Evolutionary conservation across 2,329 filamentous ascomycete species (phyloP), one percentile per base, ranked within the genome.

Genomic region (Grosmannia serpens): DNA sequence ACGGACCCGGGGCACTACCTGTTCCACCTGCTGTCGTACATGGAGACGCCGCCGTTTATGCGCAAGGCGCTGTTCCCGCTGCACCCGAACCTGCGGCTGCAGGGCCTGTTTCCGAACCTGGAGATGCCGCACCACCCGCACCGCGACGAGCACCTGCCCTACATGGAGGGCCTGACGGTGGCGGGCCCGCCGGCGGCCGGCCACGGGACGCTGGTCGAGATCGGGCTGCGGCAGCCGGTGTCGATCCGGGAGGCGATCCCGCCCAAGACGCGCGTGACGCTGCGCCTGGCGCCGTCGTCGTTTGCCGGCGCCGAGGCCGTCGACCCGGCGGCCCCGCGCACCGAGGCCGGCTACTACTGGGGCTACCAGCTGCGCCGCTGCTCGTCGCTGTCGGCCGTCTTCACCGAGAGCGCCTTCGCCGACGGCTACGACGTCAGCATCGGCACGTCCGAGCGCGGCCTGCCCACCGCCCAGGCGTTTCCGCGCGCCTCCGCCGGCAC

Each of bases 71-170:
- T 95, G 4, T 92, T 95, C 65, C 85, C 86, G 1, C 75, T 91
- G 62, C 89, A 95, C 67, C 84, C 87, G 11, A 91, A 95, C 67
- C 76, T 95, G 49, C 77, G 82, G 46, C 82, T 83, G 15, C 88
- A 88, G 46, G 89, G 88, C 9, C 77, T 85, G 46, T 74, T 95
- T 31, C 88, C 88, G 0, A 88, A 82, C 66, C 74, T 95, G 59
- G 90, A 95, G 69, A 89, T 94, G 79, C 90, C 90, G 20, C 88
- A 92, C 69, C 90, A 95, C 70, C 77, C 91, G 10, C 80, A 87
- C 62, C 79, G 81, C 17, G 82, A 86, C 57, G 89, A 95, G 67
- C 91, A 86, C 84, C 84, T 89, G 62, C 80, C 81, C 20, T 95
- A 89, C 68, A 83, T 89, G 26, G 90, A 95, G 68, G 90, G 89